Evolutionary conservation across 257 asterid species (phyloP), one percentile per base, ranked within the genome.

Genomic region (Jasminum sambac): DNA sequence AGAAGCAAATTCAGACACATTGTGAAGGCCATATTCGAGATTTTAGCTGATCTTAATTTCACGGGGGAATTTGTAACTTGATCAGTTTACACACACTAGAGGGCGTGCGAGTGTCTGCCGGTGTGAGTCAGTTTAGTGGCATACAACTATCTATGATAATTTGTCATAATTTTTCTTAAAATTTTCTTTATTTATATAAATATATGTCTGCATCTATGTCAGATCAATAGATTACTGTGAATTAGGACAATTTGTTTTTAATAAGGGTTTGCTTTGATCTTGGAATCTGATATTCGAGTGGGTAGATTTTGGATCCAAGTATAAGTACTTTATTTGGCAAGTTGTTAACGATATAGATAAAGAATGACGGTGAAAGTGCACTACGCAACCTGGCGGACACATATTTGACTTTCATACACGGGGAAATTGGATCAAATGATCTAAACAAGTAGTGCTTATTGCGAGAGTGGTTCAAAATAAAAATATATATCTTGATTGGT

Each of bases 1-100:
- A 94, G 98, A 19, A 94, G 63, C 60, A 94, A 60, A 84, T 94
- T 94, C 5, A 94, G 82, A 21, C 96, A 92, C 98, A 94, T 94
- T 0, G 97, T 88, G 89, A 89, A 80, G 30, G 95, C 93, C 96
- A 91, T 89, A 50, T 66, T 25, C 41, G 1, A 19, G 36, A 40
- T 34, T 39, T 60, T 50, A 19, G 23, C 40, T 39, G 26, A 48
- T 48, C 19, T 21, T n/a, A n/a, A n/a, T n/a, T 59, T 40, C 48
- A 2, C 24, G 23, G 30, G 41, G 39, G 13, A 36, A 46, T 37
- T 71, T 14, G 66, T 64, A 6, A 3, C 38, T 40, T 17, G 40
- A 43, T 50, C 43, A 12, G 41, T 36, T 60, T n/a, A 34, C 5
- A 19, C 34, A 21, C 34, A 55, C 34, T 19, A 0, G 21, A 3